Evolutionary conservation across 1,284 basidiomycete species (phyloP).

Genomic region (Gymnopus androsaceus): DNA sequence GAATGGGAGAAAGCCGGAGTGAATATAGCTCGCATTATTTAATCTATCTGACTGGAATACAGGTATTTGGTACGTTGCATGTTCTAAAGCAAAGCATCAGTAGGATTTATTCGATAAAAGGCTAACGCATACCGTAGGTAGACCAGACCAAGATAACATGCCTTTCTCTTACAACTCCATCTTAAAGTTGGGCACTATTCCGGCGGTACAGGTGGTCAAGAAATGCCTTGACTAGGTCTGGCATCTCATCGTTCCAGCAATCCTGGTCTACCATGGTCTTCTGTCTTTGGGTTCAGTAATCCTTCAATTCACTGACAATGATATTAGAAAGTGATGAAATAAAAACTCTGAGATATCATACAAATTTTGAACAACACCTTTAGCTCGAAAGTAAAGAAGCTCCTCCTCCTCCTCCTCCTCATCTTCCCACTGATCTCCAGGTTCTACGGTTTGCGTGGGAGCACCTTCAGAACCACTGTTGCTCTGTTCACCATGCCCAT

Average conservation of each 20-base stretch:
- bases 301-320: slow-evolving; percentile 1
- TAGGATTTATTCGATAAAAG: background rate
- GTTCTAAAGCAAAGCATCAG: background rate
- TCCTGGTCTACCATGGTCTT: background rate
- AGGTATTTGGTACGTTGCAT: background rate
- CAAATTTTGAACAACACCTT: background rate
- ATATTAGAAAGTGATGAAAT: background rate
- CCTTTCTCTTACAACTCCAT: background rate
- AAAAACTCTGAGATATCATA: background rate
- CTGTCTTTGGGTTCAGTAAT: background rate
- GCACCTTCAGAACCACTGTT: background rate
- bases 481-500: background rate
- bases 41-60: background rate
- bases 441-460: background rate
- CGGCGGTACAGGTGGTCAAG: slow-evolving; percentile 1
- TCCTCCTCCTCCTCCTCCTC: slow-evolving; percentile 1
- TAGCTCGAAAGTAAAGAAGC: background rate
- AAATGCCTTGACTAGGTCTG: background rate
- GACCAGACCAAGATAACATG: background rate
- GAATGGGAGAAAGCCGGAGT: slow-evolving; percentile 8
- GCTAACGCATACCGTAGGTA: background rate
- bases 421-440: background rate
- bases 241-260: slow-evolving; percentile 6
- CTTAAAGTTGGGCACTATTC: background rate
- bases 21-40: slow-evolving; percentile 4